Evolutionary conservation across 73 alveolate species (phyloP).

Genomic region (Blepharisma stoltei): DNA sequence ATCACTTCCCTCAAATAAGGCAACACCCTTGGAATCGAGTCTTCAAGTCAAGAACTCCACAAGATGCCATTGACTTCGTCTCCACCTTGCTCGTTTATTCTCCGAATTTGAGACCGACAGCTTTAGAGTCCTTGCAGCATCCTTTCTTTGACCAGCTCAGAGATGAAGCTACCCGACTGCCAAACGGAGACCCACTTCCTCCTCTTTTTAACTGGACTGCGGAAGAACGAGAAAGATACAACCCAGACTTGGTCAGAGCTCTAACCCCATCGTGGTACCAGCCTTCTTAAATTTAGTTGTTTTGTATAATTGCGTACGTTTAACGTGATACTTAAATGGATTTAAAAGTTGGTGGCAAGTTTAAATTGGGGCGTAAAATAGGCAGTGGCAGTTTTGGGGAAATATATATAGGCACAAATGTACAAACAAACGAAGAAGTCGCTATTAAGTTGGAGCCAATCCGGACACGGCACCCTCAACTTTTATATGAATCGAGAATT

Average conservation of each 20-base stretch:
- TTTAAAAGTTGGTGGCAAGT: constrained; percentile 54
- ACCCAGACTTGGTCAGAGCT: constrained; percentile 5
- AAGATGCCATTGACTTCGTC: constrained; percentile 64
- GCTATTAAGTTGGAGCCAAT: constrained; percentile 79
- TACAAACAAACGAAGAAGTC: constrained; percentile 63
- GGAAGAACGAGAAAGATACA: too few relatives aligned
- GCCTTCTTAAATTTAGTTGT: too few relatives aligned
- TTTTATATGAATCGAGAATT: constrained; percentile 87
- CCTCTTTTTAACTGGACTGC: constrained; percentile 37
- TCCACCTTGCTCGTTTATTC: constrained; percentile 65
- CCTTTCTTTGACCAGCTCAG: constrained; percentile 85
- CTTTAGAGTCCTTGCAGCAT: constrained; percentile 65
- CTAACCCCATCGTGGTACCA: constrained; percentile 3
- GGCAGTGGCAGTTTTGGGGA: constrained; percentile 95
- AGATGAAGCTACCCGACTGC: constrained; percentile 53
- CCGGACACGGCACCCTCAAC: constrained; percentile 82
- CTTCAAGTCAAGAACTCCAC: constrained; percentile 49
- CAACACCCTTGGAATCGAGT: constrained; percentile 88
- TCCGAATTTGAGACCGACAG: constrained; percentile 67
- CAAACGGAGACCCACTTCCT: constrained; percentile 56
- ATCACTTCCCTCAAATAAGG: constrained; percentile 83
- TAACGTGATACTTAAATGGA: constrained; percentile 9
- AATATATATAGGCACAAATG: constrained; percentile 66
- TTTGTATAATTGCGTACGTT: too few relatives aligned
- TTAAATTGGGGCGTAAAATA: constrained; percentile 57